Conservation (phyloP, 2,329 filamentous ascomycete genomes). For the Aspergillus alliaceus region DNA sequence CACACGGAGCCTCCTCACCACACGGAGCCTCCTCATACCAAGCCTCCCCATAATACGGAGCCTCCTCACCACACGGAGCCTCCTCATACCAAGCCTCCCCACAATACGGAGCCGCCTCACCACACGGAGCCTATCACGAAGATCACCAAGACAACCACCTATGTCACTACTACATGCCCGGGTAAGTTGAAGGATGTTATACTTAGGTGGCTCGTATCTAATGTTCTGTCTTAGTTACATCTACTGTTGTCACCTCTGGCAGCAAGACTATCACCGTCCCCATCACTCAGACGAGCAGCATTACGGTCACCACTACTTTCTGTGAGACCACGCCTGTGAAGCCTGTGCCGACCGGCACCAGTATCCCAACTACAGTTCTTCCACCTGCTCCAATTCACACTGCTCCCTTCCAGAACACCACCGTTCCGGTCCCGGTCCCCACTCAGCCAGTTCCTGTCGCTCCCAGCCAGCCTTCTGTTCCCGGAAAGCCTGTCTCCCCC, state of each 20-base stretch:
- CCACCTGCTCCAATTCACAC: conserved; percentile 4
- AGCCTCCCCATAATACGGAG: not conserved
- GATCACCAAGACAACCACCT: conserved; percentile 33
- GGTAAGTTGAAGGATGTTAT: conserved; percentile 21
- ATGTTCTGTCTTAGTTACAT: conserved; percentile 24
- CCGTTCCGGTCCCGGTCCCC: conserved; percentile 9
- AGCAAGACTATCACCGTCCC: conserved; percentile 28
- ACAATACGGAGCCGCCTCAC: not conserved
- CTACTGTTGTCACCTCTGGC: conserved; percentile 30
- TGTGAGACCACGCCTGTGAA: conserved; percentile 19
- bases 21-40: not conserved
- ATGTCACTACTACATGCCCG: conserved; percentile 35
- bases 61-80: conserved; percentile 1
- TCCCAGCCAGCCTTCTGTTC: conserved; percentile 1
- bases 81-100: conserved; percentile 1
- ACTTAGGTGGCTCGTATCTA: not conserved
- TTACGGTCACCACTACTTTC: conserved; percentile 30
- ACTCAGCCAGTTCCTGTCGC: conserved; percentile 14
- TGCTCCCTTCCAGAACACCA: conserved; percentile 20
- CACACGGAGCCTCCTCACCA: not conserved
- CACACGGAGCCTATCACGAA: conserved; percentile 14
- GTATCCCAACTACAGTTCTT: conserved; percentile 8
- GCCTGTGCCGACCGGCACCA: conserved; percentile 14
- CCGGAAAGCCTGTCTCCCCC: conserved; percentile 2
- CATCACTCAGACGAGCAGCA: conserved; percentile 31